Percentiles rank a stretch among this genome's conserved stretches.
Conservation (phyloP, 2,329 filamentous ascomycete species). For the Microsporum audouinii region DNA sequence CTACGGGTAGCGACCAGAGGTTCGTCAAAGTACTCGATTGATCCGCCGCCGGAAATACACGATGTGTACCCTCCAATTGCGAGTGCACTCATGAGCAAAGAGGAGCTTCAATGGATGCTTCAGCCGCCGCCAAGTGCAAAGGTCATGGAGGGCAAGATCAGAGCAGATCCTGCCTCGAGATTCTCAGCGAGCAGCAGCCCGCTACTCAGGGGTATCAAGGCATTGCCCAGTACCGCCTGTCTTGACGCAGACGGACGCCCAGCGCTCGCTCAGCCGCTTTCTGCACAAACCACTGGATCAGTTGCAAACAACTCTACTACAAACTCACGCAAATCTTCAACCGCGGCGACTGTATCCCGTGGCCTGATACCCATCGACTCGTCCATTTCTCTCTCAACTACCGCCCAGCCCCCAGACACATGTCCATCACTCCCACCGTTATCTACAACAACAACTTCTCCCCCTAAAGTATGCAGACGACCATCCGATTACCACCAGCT, state of each 20-base stretch:
- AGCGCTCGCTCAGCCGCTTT: not conserved
- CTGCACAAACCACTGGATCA: not conserved
- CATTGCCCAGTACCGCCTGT: not conserved
- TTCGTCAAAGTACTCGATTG: slow-evolving; percentile 48
- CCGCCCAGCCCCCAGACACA: not conserved
- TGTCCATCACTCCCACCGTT: not conserved
- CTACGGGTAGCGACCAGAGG: slow-evolving; percentile 27
- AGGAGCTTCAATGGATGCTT: slow-evolving; percentile 79
- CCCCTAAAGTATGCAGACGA: not conserved
- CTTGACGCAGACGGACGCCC: not conserved
- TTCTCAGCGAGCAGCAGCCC: not conserved
- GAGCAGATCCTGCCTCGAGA: slow-evolving; percentile 15
- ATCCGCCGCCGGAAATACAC: slow-evolving; percentile 62
- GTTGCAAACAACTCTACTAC: not conserved
- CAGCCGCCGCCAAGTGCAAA: slow-evolving; percentile 82
- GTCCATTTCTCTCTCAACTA: not conserved
- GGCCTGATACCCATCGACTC: not conserved
- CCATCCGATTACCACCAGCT: not conserved
- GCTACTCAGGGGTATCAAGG: not conserved
- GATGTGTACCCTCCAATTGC: slow-evolving; percentile 78
- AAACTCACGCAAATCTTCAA: not conserved
- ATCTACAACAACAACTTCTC: not conserved
- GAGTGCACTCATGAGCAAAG: slow-evolving; percentile 56
- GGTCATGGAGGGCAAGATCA: slow-evolving; percentile 77
- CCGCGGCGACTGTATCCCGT: not conserved